Evolutionary conservation across 192 early-diverging fungal genomes (phyloP), one percentile per base, ranked within the genome.

Genomic region (Spinellus fusiger): DNA sequence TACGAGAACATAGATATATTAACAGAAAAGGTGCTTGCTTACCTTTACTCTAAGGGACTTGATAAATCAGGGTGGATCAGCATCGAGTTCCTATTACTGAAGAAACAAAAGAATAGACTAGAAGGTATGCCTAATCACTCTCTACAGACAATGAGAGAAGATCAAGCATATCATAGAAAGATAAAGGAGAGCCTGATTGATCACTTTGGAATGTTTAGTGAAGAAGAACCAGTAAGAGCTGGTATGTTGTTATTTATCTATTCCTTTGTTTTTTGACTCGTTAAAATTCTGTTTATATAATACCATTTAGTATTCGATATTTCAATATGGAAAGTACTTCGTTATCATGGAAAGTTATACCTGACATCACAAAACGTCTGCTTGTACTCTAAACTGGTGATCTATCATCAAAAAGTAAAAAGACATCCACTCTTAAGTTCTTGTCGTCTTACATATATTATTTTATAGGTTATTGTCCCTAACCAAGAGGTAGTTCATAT

Each of bases 361-460:
- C 51, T 87, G n/a, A 83, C 86, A 2, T 67, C 67, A n/a, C 73
- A 82, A 54, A 83, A 83, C 52, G 18, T 87, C 20, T 87, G 84
- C 57, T 87, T 82, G 68, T 77, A 78, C 48, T 80, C 81, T 7
- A 76, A 69, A 38, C 55, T 76, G 2, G 62, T 84, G 22, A 81
- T 77, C 28, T 63, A 64, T 5, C 64, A 76, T 12, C 69, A 75
- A 20, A 77, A 78, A 44, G 77, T 71, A 50, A 34, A 9, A 40
- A 26, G 0, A 1, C 7, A 53, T 33, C 25, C 6, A n/a, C 16
- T 22, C 20, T 26, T 25, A 23, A 5, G 2, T 38, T 33, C 29
- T 47, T 55, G 18, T 33, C 3, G 9, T 13, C 1, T 15, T 37
- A 35, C 29, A 48, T 16, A 31, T 22, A 33, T 44, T 5, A 20